These are phyloP conservation scores for Amylocarpus encephaloides DNA, from an alignment of 2,329 filamentous ascomycete genomes.

Conservation along the genomic window DNA sequence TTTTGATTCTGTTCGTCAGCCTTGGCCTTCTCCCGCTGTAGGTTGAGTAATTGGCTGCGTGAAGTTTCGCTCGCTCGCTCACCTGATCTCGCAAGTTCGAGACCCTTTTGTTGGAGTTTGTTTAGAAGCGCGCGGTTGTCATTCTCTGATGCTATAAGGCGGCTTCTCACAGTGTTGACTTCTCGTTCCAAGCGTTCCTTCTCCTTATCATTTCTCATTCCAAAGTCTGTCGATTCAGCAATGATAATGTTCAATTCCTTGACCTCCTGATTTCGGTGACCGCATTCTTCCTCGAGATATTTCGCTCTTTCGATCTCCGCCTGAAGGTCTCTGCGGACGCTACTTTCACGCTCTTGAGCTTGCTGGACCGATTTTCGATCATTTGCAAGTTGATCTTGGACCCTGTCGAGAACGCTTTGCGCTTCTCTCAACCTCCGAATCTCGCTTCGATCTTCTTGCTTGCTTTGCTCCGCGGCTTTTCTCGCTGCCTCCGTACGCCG, in stretches of 20 bases:
- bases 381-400: constrained; percentile 72
- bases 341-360: constrained; percentile 73
- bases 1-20: constrained; percentile 77
- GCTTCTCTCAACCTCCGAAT: constrained; percentile 75
- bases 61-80: constrained; percentile 81
- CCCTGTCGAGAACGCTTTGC: constrained; percentile 79
- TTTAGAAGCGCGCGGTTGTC: constrained; percentile 93
- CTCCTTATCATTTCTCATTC: constrained; percentile 82
- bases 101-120: constrained; percentile 93
- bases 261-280: constrained; percentile 69
- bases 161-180: constrained; percentile 82
- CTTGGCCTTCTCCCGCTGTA: constrained; percentile 78
- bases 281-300: constrained; percentile 74
- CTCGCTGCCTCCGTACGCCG: constrained; percentile 79
- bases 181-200: constrained; percentile 92
- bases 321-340: constrained; percentile 73
- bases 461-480: constrained; percentile 73
- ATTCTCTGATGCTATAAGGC: constrained; percentile 86
- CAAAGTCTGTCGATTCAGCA: constrained; percentile 81
- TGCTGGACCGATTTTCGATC: constrained; percentile 73
- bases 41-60: constrained; percentile 64
- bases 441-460: constrained; percentile 82
- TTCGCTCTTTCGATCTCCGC: constrained; percentile 68
- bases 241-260: constrained; percentile 84
- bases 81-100: constrained; percentile 87